Conservation (phyloP, 164 flowering plant genomes). For the Vitis rotundifolia region DNA sequence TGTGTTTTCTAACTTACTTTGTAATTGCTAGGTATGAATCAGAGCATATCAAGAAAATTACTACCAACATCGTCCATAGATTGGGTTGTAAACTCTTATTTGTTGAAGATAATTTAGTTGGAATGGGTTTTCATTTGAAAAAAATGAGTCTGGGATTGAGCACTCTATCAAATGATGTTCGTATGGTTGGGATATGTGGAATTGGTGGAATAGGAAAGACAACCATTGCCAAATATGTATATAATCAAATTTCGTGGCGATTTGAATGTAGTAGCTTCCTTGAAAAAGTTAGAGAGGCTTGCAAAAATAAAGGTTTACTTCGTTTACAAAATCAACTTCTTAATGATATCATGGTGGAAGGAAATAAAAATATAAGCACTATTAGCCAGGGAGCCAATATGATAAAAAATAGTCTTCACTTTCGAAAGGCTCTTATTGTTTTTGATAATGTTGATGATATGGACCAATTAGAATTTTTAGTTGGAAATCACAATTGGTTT, state of each 20-base stretch:
- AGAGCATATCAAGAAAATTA: too few species aligned
- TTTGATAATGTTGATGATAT: slow-evolving; percentile 21
- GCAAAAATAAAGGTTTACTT: not conserved
- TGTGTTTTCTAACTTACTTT: not conserved
- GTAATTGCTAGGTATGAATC: too few species aligned
- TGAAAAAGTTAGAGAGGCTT: slow-evolving; percentile 10
- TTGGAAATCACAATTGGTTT: slow-evolving; percentile 11
- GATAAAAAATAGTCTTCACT: not conserved
- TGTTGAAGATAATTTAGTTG: slow-evolving; percentile 1
- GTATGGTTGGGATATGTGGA: slow-evolving; percentile 9
- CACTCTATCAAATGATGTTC: not conserved
- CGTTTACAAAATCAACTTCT: slow-evolving; percentile 1
- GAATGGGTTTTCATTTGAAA: not conserved
- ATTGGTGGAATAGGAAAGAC: slow-evolving; percentile 27
- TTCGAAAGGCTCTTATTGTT: slow-evolving; percentile 12
- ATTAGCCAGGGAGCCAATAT: not conserved
- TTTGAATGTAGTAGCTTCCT: slow-evolving; percentile 15
- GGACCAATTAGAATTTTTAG: slow-evolving; percentile 10
- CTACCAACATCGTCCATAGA: not conserved
- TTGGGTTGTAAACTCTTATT: not conserved
- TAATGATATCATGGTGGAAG: not conserved
- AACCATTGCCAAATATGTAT: slow-evolving; percentile 20
- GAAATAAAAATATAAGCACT: not conserved
- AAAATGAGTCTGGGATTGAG: not conserved
- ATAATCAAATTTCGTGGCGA: not conserved